A percentile compares a stretch with the other conserved stretches of the same genome.
phyloP scores from a whole-genome alignment of 768 basidiomycete species.

The Lactarius trivialis region DNA sequence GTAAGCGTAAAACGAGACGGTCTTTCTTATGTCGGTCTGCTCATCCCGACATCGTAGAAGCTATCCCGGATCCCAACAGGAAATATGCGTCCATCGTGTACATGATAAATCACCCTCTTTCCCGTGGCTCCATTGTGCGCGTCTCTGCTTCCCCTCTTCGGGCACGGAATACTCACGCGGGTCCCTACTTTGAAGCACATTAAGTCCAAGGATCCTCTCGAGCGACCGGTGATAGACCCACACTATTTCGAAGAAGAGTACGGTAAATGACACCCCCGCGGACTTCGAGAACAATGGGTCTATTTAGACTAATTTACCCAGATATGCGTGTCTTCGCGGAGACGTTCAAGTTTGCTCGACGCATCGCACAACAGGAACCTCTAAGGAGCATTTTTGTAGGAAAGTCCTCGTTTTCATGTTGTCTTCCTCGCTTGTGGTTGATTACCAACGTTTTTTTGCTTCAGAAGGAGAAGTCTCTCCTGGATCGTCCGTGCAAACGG shows the following conservation, averaged over 20 bases:
- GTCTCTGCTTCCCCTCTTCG: not conserved
- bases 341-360: constrained; percentile 22
- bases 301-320: not conserved
- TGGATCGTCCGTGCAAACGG: constrained; percentile 15
- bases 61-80: not conserved
- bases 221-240: constrained; percentile 19
- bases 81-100: constrained; percentile 6
- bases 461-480: constrained; percentile 13
- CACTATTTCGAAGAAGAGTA: constrained; percentile 23
- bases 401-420: not conserved
- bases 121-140: constrained; percentile 23
- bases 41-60: not conserved
- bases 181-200: constrained; percentile 16
- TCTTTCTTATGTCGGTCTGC: no score
- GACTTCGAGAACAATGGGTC: not conserved
- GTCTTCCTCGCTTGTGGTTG: not conserved
- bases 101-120: constrained; percentile 10
- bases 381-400: constrained; percentile 20
- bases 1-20: constrained; percentile 8
- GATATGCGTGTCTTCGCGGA: constrained; percentile 20
- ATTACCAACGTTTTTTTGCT: not conserved
- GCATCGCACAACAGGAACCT: constrained; percentile 21
- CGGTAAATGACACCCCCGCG: constrained; percentile 7
- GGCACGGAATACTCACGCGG: not conserved
- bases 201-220: constrained; percentile 15